phyloP scores from a whole-genome alignment of 192 early-diverging fungal genomes.

The Umbelopsis sp. region DNA sequence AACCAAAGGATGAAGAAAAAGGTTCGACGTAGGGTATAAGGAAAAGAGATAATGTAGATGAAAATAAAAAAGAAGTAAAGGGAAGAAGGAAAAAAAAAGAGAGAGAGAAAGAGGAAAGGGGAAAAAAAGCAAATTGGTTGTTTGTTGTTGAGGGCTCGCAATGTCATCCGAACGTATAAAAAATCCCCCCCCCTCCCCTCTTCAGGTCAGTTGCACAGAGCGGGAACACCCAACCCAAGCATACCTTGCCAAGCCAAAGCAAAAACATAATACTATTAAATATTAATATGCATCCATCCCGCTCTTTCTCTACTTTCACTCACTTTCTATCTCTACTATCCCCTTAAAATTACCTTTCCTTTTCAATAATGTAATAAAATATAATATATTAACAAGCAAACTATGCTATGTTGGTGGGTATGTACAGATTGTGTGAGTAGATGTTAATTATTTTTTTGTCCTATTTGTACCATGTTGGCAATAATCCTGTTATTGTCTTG shows the following conservation, averaged over 20 bases:
- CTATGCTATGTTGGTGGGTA: no score
- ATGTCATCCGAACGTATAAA: conserved; percentile 3
- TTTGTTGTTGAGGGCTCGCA: conserved; percentile 4
- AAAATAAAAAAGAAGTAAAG: neutral
- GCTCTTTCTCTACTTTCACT: neutral
- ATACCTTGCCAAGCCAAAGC: neutral
- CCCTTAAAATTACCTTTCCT: no score
- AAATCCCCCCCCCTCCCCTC: neutral
- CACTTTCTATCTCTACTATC: neutral
- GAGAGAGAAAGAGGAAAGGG: neutral
- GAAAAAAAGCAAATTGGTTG: neutral
- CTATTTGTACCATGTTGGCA: neutral
- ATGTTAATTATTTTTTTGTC: no score
- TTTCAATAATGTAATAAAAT: no score
- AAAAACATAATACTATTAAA: no score
- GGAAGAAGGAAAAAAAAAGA: neutral
- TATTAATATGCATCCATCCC: no score
- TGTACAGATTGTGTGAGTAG: no score
- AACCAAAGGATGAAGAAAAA: neutral
- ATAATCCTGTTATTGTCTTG: conserved; percentile 1
- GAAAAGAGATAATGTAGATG: neutral
- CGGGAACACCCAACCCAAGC: neutral
- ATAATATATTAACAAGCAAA: no score
- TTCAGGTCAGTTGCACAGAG: conserved; percentile 12
- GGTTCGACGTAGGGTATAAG: neutral